phyloP scores from a whole-genome alignment of 768 basidiomycete species.

The Roridomyces roridus region DNA sequence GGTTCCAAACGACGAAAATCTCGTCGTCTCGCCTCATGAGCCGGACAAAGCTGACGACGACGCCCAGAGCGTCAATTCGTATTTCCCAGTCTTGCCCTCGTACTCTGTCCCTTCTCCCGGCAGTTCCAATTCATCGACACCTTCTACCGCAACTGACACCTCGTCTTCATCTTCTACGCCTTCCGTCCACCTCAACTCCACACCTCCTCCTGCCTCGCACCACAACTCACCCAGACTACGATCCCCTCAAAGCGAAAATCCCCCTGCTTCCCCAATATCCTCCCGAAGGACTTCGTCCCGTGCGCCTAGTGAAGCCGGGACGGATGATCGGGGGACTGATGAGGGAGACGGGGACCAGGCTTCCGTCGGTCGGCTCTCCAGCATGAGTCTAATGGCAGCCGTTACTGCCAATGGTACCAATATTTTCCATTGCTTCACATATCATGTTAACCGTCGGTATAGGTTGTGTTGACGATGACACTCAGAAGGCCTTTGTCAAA shows the following conservation, averaged over 20 bases:
- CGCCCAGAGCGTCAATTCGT: conserved; percentile 48
- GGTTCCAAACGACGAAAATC: conserved; percentile 18
- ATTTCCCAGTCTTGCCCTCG: conserved; percentile 53
- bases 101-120: conserved; percentile 25
- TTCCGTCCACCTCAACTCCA: conserved; percentile 4
- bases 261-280: not conserved
- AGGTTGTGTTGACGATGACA: conserved; percentile 64
- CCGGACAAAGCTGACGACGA: conserved; percentile 9
- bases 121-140: conserved; percentile 34
- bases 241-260: conserved; percentile 4
- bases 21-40: conserved; percentile 20
- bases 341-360: conserved; percentile 68
- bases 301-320: conserved; percentile 5
- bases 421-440: conserved; percentile 14
- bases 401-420: conserved; percentile 76
- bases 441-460: conserved; percentile 5
- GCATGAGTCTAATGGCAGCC: conserved; percentile 93
- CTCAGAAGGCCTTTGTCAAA: conserved; percentile 68
- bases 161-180: conserved; percentile 29
- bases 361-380: conserved; percentile 83
- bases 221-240: not conserved
- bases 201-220: not conserved
- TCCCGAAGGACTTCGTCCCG: conserved; percentile 5
- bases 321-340: conserved; percentile 24
- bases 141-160: conserved; percentile 29